Conservation (phyloP, 2,329 filamentous ascomycete genomes). For the Pyricularia sp. region DNA sequence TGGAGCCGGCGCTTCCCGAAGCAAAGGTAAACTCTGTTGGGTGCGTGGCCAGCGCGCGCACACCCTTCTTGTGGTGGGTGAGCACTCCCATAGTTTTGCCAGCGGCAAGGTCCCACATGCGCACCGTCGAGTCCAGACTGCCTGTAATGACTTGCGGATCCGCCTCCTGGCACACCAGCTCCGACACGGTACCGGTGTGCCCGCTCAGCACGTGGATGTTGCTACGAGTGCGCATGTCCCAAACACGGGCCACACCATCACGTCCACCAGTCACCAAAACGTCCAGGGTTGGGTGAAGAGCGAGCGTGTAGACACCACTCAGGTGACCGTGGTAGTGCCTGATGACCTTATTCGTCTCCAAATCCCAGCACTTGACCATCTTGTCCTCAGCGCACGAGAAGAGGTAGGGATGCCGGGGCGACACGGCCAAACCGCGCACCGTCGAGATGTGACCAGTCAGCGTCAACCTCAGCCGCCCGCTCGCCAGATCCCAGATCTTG, state of each 20-base stretch:
- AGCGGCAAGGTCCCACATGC: slow-evolving; percentile 91
- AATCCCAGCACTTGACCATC: slow-evolving; percentile 99
- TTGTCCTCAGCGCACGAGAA: slow-evolving; percentile 99
- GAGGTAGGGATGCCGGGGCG: slow-evolving; percentile 86
- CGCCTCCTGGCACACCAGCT: slow-evolving; percentile 87
- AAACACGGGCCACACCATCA: slow-evolving; percentile 89
- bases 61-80: slow-evolving; percentile 97
- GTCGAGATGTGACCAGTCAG: slow-evolving; percentile 92
- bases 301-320: slow-evolving; percentile 87
- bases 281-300: slow-evolving; percentile 89
- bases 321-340: slow-evolving; percentile 95
- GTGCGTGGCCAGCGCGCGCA: slow-evolving; percentile 74
- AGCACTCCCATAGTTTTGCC: slow-evolving; percentile 94
- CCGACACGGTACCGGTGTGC: slow-evolving; percentile 83
- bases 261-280: slow-evolving; percentile 90
- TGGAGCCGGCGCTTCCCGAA: slow-evolving; percentile 79
- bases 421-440: slow-evolving; percentile 85
- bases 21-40: slow-evolving; percentile 96
- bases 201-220: slow-evolving; percentile 91
- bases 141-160: slow-evolving; percentile 92
- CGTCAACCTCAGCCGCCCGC: slow-evolving; percentile 74
- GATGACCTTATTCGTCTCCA: slow-evolving; percentile 99
- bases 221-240: slow-evolving; percentile 95
- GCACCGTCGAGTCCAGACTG: slow-evolving; percentile 86
- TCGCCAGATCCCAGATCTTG: slow-evolving; percentile 96